A percentile compares a stretch with the other conserved stretches of the same genome.
Conservation (phyloP, 2,329 filamentous ascomycete genomes). For the Colletotrichum karsti region DNA sequence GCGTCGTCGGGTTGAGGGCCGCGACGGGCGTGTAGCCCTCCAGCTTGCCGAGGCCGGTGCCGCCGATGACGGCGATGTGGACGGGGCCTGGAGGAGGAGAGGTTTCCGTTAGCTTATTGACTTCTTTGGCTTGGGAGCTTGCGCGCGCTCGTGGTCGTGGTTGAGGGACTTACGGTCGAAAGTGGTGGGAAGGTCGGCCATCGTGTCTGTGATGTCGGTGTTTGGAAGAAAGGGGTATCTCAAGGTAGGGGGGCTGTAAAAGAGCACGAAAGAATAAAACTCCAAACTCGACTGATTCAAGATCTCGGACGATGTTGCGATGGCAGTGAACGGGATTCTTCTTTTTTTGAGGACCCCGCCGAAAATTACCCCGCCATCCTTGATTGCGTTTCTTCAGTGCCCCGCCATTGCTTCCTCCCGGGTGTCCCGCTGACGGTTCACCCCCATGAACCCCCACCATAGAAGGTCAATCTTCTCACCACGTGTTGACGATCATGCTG, state of each 20-base stretch:
- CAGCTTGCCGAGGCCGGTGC: conserved; percentile 89
- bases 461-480: background rate
- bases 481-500: background rate
- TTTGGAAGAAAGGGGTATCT: background rate
- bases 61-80: conserved; percentile 89
- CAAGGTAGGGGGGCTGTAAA: background rate
- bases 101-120: conserved; percentile 2
- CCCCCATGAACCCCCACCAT: background rate
- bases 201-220: conserved; percentile 36
- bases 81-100: conserved; percentile 63
- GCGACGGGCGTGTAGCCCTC: conserved; percentile 88
- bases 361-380: conserved; percentile 27
- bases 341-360: conserved; percentile 25
- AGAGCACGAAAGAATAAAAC: background rate
- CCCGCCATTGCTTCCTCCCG: conserved; percentile 21
- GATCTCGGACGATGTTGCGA: background rate
- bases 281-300: background rate
- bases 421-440: background rate
- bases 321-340: background rate
- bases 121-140: conserved; percentile 22
- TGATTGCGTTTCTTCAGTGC: conserved; percentile 23
- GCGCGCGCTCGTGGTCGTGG: background rate
- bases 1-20: conserved; percentile 78
- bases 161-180: conserved; percentile 62
- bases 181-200: conserved; percentile 63